Base-by-base conservation (phyloP, 768 basidiomycete species). In the Rhizopogon roseolus region DNA sequence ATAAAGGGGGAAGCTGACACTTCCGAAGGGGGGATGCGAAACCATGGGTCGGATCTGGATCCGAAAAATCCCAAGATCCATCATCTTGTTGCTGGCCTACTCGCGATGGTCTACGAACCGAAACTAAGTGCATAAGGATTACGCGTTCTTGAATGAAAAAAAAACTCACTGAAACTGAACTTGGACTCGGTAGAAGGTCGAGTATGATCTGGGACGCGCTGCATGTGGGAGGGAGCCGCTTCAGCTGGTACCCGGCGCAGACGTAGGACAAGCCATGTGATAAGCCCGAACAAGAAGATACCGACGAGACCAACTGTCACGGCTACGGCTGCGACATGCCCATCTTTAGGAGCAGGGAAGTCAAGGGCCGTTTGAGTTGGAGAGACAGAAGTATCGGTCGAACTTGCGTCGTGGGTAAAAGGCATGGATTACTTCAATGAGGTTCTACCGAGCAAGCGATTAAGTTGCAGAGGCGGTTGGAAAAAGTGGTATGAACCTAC, bases 21-120 rank as follows among this genome's bases (percentile, higher is more conserved):
- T 22, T 36, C 32, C 6, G 54, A 22, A 16, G 4, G 14, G 66
- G 63, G 8, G 46, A 6, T 9, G 16, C 3, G 8, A 22, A 25
- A 36, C 10, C 10, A 9, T 54, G 37, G 2, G 14, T 52, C 6
- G 53, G 53, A 53, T 68, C 67, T 3, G 62, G 57, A 38, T 69
- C 66, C 0, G 64, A 59, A 64, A 68, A 69, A 55, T 69, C 68
- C 66, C 66, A 68, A 57, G 62, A 62, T 25, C 43, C 32, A 37
- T 64, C 59, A 5, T 54, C 43, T 4, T 52, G 57, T 44, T 52
- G 57, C 39, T 58, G 62, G 0, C 62, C 57, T 32, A 65, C 57
- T 41, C 57, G 67, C 37, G 64, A 54, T 10, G 66, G 56, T 5
- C 67, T 69, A 6, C 63, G 67, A 37, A 48, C 66, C 66, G 44